Conservation (phyloP, 2,329 filamentous ascomycete genomes). For the Geosmithia flava region DNA sequence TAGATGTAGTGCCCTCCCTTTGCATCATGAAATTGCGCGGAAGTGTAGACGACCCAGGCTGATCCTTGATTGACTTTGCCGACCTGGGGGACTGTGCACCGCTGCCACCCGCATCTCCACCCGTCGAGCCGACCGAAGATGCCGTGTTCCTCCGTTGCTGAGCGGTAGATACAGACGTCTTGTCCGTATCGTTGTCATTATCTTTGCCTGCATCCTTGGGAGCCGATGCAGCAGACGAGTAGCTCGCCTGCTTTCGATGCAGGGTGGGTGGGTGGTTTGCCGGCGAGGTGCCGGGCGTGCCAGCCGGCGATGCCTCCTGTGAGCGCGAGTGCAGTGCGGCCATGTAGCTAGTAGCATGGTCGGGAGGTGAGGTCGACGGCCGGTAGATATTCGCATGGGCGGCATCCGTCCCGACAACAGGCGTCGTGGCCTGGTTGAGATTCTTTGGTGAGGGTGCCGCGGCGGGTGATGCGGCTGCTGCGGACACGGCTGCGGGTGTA, state of each 20-base stretch:
- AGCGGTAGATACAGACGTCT: conserved; percentile 7
- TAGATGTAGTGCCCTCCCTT: conserved; percentile 22
- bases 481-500: conserved; percentile 10
- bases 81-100: conserved; percentile 13
- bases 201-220: conserved; percentile 29
- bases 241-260: conserved; percentile 24
- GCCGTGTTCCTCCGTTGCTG: conserved; percentile 22
- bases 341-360: conserved; percentile 52
- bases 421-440: conserved; percentile 39
- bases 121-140: conserved; percentile 19
- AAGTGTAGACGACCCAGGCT: conserved; percentile 18
- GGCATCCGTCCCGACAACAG: conserved; percentile 54
- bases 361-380: conserved; percentile 40
- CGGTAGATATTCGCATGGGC: conserved; percentile 54
- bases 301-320: conserved; percentile 37
- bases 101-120: conserved; percentile 6
- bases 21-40: conserved; percentile 26
- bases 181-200: conserved; percentile 15
- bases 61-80: conserved; percentile 24
- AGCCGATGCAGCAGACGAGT: conserved; percentile 36
- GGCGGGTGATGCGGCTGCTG: no score
- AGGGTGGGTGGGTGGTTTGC: conserved; percentile 21
- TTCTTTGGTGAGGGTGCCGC: conserved; percentile 21
- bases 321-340: conserved; percentile 54
- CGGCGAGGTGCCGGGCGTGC: conserved; percentile 24